Evolutionary conservation across 805 yeast genomes (phyloP), one percentile per base, ranked within the genome.

Genomic region (Cyberlindnera japonica): DNA sequence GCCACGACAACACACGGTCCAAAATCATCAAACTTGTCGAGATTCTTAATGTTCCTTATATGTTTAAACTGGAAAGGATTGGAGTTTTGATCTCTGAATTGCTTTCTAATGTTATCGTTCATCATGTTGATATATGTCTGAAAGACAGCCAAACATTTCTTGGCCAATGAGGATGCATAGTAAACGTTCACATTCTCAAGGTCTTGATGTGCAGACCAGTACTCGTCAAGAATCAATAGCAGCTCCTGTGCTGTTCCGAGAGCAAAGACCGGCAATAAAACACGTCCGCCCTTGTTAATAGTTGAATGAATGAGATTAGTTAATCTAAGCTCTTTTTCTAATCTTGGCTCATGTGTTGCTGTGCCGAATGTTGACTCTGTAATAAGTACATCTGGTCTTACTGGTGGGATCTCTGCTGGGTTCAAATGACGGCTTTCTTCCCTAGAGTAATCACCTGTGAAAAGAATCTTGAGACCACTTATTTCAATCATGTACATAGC

Each of bases 341-440:
- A 61, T 47, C 97, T 71, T 3, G 96, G 95, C 57, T 89, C 95
- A 58, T 90, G 96, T 0, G 96, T 87, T 28, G 97, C 97, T 0
- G 98, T 93, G 41, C 99, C 99, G 61, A 90, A 93, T 1, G 99
- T 93, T 5, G 96, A 84, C 62, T 93, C 99, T 2, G 95, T 84
- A 53, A 93, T 90, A 35, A 93, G 69, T 17, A 93, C 75, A 63
- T 93, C 98, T 0, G 98, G 96, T 47, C 83, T 72, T 35, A 67
- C 64, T 5, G 90, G 85, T 0, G 99, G 99, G 2, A 93, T 82
- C 62, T 93, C 99, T 0, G 99, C 99, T 4, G 89, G 79, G 55
- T 88, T 90, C 55, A 93, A 74, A 68, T 93, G 99, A 48, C 99
- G 79, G 59, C 90, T 95, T 55, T 86, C 89, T 61, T 91, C 98